Evolutionary conservation across 2,329 filamentous ascomycete genomes (phyloP).

Genomic region (Septoria petroselini): DNA sequence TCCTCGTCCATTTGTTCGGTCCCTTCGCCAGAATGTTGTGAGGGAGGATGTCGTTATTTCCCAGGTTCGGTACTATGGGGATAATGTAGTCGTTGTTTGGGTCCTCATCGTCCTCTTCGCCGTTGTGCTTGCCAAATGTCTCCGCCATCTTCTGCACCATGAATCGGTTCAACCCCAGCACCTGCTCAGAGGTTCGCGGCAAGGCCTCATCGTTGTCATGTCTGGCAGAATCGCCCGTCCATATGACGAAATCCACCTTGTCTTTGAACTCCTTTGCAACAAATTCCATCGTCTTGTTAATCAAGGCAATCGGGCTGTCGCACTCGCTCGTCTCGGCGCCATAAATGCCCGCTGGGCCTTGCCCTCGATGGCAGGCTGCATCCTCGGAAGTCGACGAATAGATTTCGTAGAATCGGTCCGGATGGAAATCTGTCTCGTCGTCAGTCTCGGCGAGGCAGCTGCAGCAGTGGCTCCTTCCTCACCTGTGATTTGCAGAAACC

Average conservation of each 20-base stretch:
- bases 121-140: slow-evolving; percentile 61
- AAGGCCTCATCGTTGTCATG: slow-evolving; percentile 48
- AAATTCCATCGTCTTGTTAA: slow-evolving; percentile 90
- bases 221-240: slow-evolving; percentile 42
- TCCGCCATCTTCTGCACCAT: slow-evolving; percentile 74
- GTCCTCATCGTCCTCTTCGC: slow-evolving; percentile 46
- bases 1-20: slow-evolving; percentile 80
- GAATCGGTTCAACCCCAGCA: slow-evolving; percentile 72
- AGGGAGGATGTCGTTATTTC: slow-evolving; percentile 96
- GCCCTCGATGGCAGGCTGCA: slow-evolving; percentile 73
- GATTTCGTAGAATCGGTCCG: slow-evolving; percentile 79
- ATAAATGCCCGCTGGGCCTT: slow-evolving; percentile 73
- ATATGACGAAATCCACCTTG: slow-evolving; percentile 41
- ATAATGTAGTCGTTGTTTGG: slow-evolving; percentile 62
- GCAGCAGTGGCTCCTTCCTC: slow-evolving; percentile 38
- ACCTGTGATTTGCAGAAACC: slow-evolving; percentile 90
- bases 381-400: slow-evolving; percentile 68
- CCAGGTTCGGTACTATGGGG: slow-evolving; percentile 84
- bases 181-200: slow-evolving; percentile 70
- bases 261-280: slow-evolving; percentile 53
- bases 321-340: slow-evolving; percentile 86
- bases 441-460: slow-evolving; percentile 1
- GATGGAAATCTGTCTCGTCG: slow-evolving; percentile 71
- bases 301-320: slow-evolving; percentile 74
- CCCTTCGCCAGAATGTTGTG: slow-evolving; percentile 89